Evolutionary conservation across 2,329 filamentous ascomycete genomes (phyloP), one percentile per base, ranked within the genome.

Genomic region (Monilinia fructigena): DNA sequence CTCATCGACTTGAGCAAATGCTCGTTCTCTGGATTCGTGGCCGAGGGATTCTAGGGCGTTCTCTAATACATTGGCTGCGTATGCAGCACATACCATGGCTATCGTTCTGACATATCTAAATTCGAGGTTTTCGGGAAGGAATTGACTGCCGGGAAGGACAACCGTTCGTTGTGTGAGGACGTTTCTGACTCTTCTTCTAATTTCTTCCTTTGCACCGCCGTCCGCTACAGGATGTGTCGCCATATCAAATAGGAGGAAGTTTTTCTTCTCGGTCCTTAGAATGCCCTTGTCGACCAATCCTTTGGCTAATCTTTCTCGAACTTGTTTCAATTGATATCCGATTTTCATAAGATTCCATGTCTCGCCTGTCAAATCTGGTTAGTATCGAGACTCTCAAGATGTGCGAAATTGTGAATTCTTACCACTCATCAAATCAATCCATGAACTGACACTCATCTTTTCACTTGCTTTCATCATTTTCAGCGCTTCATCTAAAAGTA

Each of bases 321-420:
- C 95, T 84, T 99, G 95, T 82, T 99, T 99, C 74, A 99, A 86
- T 82, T 99, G 95, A 80, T 99, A 99, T 78, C 95, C 95, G 75
- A 99, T 99, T 84, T 99, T 99, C 95, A 99, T 98, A 71, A 99
- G 82, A 78, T 99, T 99, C 95, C 95, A 99, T 65, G 95, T 99
- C 80, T 99, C 95, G 78, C 95, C 94, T 98, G 40, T 47, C 54
- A 59, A 47, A 50, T 26, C 47, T 26, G 65, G 48, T 65, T 20
- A 65, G 38, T 47, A 23, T 47, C 63, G 56, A 48, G 50, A 50
- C 55, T 55, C 16, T 42, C 59, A 47, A 66, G 26, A 62, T 61
- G 38, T 55, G 47, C 12, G 16, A 23, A 60, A 66, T 31, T 26
- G 47, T 38, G 42, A 65, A 60, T 61, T 31, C 75, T 64, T 74